These are phyloP conservation scores for Solanum appendiculatum DNA, from an alignment of 257 asterid genomes.

Conservation along the genomic window DNA sequence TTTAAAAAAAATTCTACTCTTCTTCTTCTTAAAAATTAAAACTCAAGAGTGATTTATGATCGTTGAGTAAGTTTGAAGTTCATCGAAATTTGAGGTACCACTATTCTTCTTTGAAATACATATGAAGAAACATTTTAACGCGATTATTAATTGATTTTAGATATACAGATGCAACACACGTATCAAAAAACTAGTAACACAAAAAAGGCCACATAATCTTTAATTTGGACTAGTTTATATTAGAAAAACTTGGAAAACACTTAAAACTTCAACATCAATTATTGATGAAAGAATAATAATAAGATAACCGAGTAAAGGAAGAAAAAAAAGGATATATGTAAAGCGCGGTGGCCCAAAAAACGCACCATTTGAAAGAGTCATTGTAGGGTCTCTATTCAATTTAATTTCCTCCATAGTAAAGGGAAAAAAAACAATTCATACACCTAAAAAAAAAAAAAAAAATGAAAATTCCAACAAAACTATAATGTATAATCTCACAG, in stretches of 20 bases:
- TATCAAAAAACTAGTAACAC: no score
- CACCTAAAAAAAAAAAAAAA: background rate
- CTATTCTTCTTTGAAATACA: no score
- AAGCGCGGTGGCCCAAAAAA: background rate
- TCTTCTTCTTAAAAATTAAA: background rate
- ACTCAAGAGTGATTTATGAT: background rate
- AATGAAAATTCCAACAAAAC: background rate
- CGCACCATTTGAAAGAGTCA: constrained; percentile 40
- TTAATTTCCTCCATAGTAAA: background rate
- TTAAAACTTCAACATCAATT: background rate
- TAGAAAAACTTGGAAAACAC: background rate
- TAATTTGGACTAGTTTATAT: background rate
- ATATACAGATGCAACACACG: background rate
- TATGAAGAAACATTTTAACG: background rate
- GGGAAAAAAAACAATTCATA: background rate
- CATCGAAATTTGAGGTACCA: no score
- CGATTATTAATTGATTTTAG: no score
- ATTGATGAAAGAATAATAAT: background rate
- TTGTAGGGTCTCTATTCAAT: background rate
- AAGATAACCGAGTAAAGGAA: background rate
- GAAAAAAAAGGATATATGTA: background rate
- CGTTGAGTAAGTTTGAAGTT: background rate
- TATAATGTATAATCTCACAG: background rate
- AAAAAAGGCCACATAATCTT: background rate
- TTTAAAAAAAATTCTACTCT: background rate